Evolutionary conservation across 306 rosid genomes (phyloP).

Genomic region (Fragaria vesca): DNA sequence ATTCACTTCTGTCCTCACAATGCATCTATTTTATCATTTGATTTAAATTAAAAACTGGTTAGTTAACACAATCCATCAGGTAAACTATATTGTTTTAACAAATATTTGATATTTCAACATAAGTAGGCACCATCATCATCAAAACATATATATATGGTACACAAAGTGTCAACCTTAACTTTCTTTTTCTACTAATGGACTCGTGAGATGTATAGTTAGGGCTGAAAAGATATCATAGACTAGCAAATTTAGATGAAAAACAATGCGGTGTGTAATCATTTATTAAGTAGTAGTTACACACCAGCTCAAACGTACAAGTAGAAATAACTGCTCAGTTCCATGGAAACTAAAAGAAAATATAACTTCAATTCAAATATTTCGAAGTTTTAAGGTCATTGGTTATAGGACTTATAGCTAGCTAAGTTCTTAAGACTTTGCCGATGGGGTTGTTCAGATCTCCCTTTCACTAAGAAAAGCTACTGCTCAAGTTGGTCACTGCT

Average conservation of each 20-base stretch:
- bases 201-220: neutral
- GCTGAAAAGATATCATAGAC: neutral
- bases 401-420: neutral
- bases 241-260: neutral
- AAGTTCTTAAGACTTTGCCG: neutral
- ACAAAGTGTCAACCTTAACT: constrained; percentile 4
- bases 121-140: neutral
- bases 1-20: too few relatives aligned
- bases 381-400: neutral
- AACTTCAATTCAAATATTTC: neutral
- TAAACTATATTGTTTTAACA: neutral
- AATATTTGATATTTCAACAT: neutral
- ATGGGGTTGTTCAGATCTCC: constrained; percentile 1
- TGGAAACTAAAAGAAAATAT: neutral
- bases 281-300: constrained; percentile 16
- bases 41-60: too few relatives aligned
- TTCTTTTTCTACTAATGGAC: constrained; percentile 4
- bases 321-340: neutral
- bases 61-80: too few relatives aligned
- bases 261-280: neutral
- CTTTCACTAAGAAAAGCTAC: constrained; percentile 1
- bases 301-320: constrained; percentile 2
- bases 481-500: constrained; percentile 2
- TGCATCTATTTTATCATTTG: too few relatives aligned
- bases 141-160: neutral